Evolutionary conservation across 805 yeast species (phyloP).

Genomic region (Ogataea thermomethanolica): DNA sequence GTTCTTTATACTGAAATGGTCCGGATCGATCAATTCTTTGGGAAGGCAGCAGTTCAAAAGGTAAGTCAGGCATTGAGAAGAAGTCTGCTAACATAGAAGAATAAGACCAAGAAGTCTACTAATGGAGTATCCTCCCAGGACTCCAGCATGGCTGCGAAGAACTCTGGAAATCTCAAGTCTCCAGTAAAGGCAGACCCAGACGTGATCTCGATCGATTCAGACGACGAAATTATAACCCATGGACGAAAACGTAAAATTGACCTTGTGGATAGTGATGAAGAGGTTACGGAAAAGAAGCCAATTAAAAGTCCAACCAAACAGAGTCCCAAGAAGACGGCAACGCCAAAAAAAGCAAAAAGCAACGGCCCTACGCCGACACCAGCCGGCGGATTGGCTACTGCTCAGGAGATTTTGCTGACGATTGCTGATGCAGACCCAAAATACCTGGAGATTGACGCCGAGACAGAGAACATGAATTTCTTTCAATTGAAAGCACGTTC

Average conservation of each 20-base stretch:
- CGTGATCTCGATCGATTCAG: constrained; percentile 5
- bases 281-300: background rate
- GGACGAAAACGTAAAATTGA: constrained; percentile 4
- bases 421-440: constrained; percentile 72
- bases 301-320: constrained; percentile 6
- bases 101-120: constrained; percentile 8
- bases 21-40: constrained; percentile 30
- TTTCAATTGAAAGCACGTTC: constrained; percentile 54
- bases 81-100: background rate
- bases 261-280: constrained; percentile 4
- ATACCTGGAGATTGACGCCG: constrained; percentile 36
- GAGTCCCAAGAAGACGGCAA: constrained; percentile 1
- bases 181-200: background rate
- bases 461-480: constrained; percentile 46
- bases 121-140: background rate
- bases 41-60: constrained; percentile 26
- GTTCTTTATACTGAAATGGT: constrained; percentile 19
- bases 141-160: background rate
- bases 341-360: constrained; percentile 5
- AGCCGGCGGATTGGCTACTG: constrained; percentile 33
- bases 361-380: background rate
- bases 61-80: constrained; percentile 11
- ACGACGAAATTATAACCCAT: constrained; percentile 1
- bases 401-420: constrained; percentile 52
- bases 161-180: background rate